These are phyloP conservation scores for Naumovozyma baii DNA, from an alignment of 805 yeast genomes.

Conservation along the genomic window DNA sequence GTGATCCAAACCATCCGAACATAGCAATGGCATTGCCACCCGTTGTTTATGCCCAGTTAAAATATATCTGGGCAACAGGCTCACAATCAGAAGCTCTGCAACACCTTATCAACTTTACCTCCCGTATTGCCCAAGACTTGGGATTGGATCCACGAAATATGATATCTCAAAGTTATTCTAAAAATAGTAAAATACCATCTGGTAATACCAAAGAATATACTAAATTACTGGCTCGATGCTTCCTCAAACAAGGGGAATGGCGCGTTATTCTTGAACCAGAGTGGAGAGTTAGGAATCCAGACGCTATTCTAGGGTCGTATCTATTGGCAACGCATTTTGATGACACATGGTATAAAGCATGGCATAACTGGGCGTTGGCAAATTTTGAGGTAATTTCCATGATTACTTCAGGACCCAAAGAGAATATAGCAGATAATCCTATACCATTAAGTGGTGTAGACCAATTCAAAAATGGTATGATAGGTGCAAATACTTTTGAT, in stretches of 20 bases:
- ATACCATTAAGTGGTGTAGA: conserved; percentile 8
- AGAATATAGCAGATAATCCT: conserved; percentile 13
- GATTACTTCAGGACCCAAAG: conserved; percentile 27
- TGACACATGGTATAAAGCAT: conserved; percentile 89
- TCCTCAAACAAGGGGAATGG: conserved; percentile 98
- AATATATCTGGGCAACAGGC: conserved; percentile 95
- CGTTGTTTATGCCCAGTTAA: conserved; percentile 92
- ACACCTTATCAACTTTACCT: conserved; percentile 81
- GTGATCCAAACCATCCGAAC: conserved; percentile 40
- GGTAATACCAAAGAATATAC: conserved; percentile 77
- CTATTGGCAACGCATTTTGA: conserved; percentile 92
- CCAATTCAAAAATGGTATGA: conserved; percentile 17
- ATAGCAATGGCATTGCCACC: conserved; percentile 87
- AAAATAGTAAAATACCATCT: conserved; percentile 36
- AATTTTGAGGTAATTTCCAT: conserved; percentile 89
- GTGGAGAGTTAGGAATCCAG: conserved; percentile 74
- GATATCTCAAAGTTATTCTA: conserved; percentile 76
- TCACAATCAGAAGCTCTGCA: conserved; percentile 77
- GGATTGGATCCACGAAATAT: conserved; percentile 82
- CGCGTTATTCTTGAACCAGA: conserved; percentile 68
- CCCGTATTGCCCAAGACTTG: conserved; percentile 79
- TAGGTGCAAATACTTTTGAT: conserved; percentile 26
- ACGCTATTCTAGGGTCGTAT: conserved; percentile 83
- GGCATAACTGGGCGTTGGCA: conserved; percentile 99
- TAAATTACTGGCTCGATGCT: conserved; percentile 80